phyloP scores from a whole-genome alignment of 2,329 filamentous ascomycete genomes.

The Lecanoromycetidae sp. region DNA sequence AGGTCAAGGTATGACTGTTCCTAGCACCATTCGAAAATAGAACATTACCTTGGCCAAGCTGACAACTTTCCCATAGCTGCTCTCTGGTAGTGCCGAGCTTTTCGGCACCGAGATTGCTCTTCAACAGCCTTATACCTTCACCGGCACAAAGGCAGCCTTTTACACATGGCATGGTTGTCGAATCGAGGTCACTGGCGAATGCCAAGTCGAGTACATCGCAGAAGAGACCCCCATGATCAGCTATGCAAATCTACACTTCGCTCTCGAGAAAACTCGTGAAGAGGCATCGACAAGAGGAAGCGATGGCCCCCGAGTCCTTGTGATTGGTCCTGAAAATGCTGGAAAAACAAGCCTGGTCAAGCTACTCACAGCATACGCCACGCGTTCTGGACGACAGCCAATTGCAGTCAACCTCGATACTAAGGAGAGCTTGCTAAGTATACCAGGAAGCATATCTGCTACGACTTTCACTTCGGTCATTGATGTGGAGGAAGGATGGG shows the following conservation, averaged over 20 bases:
- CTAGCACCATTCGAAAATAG: background rate
- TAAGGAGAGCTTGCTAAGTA: conserved; percentile 61
- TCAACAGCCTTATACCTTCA: conserved; percentile 68
- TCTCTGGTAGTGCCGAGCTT: conserved; percentile 76
- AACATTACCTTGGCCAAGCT: conserved; percentile 19
- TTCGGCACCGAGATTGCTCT: conserved; percentile 88
- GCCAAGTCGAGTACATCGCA: conserved; percentile 54
- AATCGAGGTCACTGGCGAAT: conserved; percentile 64
- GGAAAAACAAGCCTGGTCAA: conserved; percentile 77
- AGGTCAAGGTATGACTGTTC: conserved; percentile 37
- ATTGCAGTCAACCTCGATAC: conserved; percentile 72
- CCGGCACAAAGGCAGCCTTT: conserved; percentile 72
- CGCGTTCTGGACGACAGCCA: conserved; percentile 60
- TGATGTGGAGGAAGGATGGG: conserved; percentile 81
- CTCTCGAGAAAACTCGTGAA: conserved; percentile 61
- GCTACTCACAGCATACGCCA: conserved; percentile 67
- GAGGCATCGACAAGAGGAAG: conserved; percentile 39
- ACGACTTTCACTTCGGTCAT: conserved; percentile 78
- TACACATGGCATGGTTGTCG: conserved; percentile 87
- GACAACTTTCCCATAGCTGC: conserved; percentile 40
- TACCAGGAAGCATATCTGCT: conserved; percentile 73
- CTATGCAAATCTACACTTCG: conserved; percentile 78
- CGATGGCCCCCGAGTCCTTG: conserved; percentile 67
- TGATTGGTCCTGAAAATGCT: conserved; percentile 63
- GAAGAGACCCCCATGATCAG: conserved; percentile 72